Conservation (phyloP, 2,329 filamentous ascomycete genomes). For the Cucurbitaria berberidis region DNA sequence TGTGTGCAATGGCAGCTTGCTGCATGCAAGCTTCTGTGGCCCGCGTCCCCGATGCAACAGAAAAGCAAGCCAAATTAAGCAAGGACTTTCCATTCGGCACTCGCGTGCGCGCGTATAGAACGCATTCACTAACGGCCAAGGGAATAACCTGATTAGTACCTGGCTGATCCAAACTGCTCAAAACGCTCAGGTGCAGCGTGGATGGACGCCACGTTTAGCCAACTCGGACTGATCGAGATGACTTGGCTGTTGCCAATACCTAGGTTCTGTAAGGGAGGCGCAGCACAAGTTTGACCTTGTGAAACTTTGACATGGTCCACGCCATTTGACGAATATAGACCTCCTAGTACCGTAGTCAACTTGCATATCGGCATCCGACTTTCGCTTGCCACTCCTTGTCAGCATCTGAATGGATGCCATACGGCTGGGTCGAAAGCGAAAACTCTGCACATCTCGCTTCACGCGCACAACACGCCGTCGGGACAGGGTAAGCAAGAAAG, state of each 20-base stretch:
- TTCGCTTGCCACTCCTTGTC: constrained; percentile 19
- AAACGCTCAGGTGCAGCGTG: constrained; percentile 29
- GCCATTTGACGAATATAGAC: constrained; percentile 10
- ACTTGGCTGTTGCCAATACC: constrained; percentile 6
- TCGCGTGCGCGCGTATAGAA: constrained; percentile 25
- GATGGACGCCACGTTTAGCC: constrained; percentile 22
- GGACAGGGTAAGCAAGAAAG: constrained; percentile 16
- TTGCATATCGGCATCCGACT: constrained; percentile 21
- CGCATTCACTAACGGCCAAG: constrained; percentile 13
- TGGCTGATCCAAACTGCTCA: constrained; percentile 26
- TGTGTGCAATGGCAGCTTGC: constrained; percentile 17
- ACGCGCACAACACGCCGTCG: constrained; percentile 27
- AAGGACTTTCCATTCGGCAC: constrained; percentile 21
- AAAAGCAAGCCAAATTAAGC: constrained; percentile 24
- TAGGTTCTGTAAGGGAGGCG: constrained; percentile 10
- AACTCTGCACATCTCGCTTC: constrained; percentile 25
- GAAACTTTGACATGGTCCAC: constrained; percentile 10
- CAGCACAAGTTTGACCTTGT: constrained; percentile 19
- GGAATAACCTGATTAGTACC: constrained; percentile 28
- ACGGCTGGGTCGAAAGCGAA: constrained; percentile 28
- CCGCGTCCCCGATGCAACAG: constrained; percentile 39
- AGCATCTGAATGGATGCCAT: constrained; percentile 29
- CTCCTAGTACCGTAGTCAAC: constrained; percentile 13
- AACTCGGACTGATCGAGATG: constrained; percentile 23
- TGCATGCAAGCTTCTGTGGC: constrained; percentile 30